phyloP scores from a whole-genome alignment of 768 basidiomycete genomes.

The Auriculariales sp. region DNA sequence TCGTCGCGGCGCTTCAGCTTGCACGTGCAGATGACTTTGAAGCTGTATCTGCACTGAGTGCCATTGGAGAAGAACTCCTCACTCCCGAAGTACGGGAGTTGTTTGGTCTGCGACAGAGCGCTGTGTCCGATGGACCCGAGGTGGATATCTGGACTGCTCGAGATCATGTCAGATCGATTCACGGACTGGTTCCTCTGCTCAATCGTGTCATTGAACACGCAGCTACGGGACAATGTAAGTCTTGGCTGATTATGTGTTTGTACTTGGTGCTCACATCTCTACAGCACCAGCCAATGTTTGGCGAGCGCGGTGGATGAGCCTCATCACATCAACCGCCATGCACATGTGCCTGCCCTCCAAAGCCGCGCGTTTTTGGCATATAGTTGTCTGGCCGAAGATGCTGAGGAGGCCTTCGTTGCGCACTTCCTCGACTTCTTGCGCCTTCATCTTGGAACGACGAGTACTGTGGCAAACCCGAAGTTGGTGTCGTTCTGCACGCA shows the following conservation, averaged over 20 bases:
- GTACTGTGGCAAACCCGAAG: constrained; percentile 50
- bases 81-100: constrained; percentile 41
- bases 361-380: constrained; percentile 75
- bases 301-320: constrained; percentile 87
- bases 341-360: constrained; percentile 80
- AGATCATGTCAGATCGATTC: constrained; percentile 39
- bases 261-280: constrained; percentile 3
- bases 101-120: constrained; percentile 69
- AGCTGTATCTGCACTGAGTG: constrained; percentile 38
- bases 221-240: constrained; percentile 54
- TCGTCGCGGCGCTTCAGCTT: constrained; percentile 65
- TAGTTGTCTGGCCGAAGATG: constrained; percentile 71
- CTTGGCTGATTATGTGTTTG: too few species aligned
- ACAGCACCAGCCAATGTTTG: constrained; percentile 72
- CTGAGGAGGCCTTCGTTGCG: constrained; percentile 86
- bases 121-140: constrained; percentile 63
- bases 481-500: constrained; percentile 72
- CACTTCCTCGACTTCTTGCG: constrained; percentile 81
- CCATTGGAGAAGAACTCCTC: constrained; percentile 46
- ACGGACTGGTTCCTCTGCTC: constrained; percentile 48
- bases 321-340: constrained; percentile 79
- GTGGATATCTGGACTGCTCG: constrained; percentile 35
- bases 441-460: too few species aligned
- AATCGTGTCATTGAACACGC: constrained; percentile 47
- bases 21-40: constrained; percentile 44